Conservation (phyloP, 148 eudicot genomes). For the Salicornia ramosissima region DNA sequence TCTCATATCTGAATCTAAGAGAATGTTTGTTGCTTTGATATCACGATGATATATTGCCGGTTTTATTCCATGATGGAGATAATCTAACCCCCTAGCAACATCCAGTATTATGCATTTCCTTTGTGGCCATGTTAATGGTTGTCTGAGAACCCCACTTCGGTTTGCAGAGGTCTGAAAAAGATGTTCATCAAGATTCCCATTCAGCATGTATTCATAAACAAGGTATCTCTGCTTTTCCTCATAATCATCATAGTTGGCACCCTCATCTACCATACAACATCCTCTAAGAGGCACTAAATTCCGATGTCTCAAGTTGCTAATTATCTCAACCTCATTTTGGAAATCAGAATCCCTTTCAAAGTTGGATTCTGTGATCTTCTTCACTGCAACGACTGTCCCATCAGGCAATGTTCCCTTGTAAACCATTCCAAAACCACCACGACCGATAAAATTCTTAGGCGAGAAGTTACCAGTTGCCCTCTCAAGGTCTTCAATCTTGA, state of each 20-base stretch:
- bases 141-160: conserved; percentile 20
- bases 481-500: conserved; percentile 49
- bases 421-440: conserved; percentile 62
- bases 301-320: conserved; percentile 70
- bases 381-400: conserved; percentile 60
- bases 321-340: conserved; percentile 80
- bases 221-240: conserved; percentile 51
- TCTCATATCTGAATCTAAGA: conserved; percentile 62
- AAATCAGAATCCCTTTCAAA: conserved; percentile 59
- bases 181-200: conserved; percentile 79
- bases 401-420: conserved; percentile 30
- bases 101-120: conserved; percentile 72
- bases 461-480: conserved; percentile 62
- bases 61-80: conserved; percentile 69
- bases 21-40: conserved; percentile 68
- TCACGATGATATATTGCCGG: conserved; percentile 79
- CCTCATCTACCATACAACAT: conserved; percentile 60
- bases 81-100: conserved; percentile 70
- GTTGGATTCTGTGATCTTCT: conserved; percentile 57
- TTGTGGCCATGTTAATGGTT: conserved; percentile 59
- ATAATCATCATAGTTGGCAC: conserved; percentile 20
- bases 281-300: conserved; percentile 78
- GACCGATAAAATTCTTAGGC: conserved; percentile 57
- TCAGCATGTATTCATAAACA: conserved; percentile 77
- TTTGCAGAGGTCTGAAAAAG: conserved; percentile 32